Conservation (phyloP, 257 asterid genomes). For the Rhazya stricta region DNA sequence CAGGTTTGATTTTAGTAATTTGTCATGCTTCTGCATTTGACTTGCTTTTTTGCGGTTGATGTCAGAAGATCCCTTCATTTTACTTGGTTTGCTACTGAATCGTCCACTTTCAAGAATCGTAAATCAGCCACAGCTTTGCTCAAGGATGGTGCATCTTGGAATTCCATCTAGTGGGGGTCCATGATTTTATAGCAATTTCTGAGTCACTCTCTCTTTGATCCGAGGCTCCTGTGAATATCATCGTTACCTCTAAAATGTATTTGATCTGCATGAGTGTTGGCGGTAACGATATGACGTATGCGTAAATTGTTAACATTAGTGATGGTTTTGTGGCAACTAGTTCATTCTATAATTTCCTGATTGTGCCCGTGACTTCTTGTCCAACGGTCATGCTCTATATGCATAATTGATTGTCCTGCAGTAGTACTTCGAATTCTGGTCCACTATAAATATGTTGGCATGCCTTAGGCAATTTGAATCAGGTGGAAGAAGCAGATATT, state of each 20-base stretch:
- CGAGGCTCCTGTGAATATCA: constrained; percentile 81
- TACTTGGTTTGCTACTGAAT: constrained; percentile 75
- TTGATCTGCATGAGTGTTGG: constrained; percentile 22
- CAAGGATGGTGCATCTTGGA: constrained; percentile 69
- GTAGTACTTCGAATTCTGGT: no score
- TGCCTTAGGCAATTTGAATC: no score
- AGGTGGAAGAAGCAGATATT: no score
- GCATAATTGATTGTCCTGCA: no score
- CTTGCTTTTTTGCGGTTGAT: constrained; percentile 50
- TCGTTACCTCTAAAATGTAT: constrained; percentile 79
- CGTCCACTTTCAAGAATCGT: constrained; percentile 78
- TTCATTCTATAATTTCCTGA: no score
- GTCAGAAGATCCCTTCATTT: constrained; percentile 62
- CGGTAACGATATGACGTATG: no score
- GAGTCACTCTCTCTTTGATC: constrained; percentile 54
- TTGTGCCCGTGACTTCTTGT: no score
- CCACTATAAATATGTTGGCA: no score
- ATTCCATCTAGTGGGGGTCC: constrained; percentile 75
- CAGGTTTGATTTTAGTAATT: no score
- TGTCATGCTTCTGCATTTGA: background rate
- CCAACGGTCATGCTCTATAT: no score
- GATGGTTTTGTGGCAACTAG: no score
- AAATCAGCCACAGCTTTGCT: constrained; percentile 64
- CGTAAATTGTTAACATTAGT: no score
- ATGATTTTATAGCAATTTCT: constrained; percentile 41